These are phyloP conservation scores for Cornus suecica DNA, from an alignment of 148 eudicot species.

Conservation along the genomic window DNA sequence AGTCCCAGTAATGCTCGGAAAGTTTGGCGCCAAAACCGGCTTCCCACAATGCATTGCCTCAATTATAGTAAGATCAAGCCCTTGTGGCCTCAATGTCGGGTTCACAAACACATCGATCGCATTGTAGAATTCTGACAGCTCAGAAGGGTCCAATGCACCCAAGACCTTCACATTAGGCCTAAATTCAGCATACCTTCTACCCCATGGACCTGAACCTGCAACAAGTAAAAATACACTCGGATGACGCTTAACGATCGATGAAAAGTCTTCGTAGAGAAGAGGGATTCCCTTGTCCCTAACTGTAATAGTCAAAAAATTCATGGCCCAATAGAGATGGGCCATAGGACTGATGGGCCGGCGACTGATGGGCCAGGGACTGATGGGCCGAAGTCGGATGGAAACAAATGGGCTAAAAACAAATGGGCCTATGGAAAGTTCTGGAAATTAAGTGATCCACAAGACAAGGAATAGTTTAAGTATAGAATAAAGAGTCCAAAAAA, in stretches of 20 bases:
- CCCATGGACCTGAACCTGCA: constrained; percentile 48
- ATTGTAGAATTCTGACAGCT: constrained; percentile 36
- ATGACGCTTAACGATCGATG: neutral
- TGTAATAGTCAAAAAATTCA: too few relatives aligned
- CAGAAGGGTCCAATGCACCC: constrained; percentile 26
- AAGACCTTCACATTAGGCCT: constrained; percentile 29
- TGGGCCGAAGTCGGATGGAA: too few relatives aligned
- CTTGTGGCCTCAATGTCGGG: constrained; percentile 51
- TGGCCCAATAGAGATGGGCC: too few relatives aligned
- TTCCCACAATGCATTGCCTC: constrained; percentile 43
- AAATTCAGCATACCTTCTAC: constrained; percentile 25
- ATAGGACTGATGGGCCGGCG: too few relatives aligned
- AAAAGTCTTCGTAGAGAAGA: constrained; percentile 31
- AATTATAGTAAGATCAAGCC: constrained; percentile 43
- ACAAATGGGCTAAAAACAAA: too few relatives aligned
- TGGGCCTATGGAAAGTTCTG: too few relatives aligned
- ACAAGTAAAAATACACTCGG: constrained; percentile 26
- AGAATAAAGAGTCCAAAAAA: too few relatives aligned
- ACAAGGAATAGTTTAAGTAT: too few relatives aligned
- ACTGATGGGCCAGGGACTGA: too few relatives aligned
- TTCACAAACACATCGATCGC: constrained; percentile 39
- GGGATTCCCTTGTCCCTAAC: constrained; percentile 44
- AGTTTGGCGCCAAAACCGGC: constrained; percentile 31
- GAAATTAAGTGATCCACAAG: too few relatives aligned
- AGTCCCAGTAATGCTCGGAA: constrained; percentile 36